Conservation (phyloP, 441 rosid genomes). For the Oxalis stricta region DNA sequence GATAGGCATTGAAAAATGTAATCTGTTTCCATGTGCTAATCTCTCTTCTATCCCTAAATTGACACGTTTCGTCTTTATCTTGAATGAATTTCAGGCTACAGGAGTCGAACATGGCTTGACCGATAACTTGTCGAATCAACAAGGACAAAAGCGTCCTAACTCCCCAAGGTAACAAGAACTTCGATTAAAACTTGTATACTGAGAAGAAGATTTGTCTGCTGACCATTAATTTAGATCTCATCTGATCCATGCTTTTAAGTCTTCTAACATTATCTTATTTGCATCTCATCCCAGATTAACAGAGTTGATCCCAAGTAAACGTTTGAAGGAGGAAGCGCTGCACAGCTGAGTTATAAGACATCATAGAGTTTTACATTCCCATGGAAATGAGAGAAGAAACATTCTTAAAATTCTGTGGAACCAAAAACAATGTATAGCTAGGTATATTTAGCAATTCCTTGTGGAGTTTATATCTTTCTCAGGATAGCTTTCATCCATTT, state of each 20-base stretch:
- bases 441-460: slow-evolving; percentile 1
- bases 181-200: background rate
- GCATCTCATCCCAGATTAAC: slow-evolving; percentile 14
- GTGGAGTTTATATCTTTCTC: no score
- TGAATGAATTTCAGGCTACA: slow-evolving; percentile 26
- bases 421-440: background rate
- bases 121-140: slow-evolving; percentile 18
- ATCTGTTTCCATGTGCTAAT: no score
- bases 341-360: no score
- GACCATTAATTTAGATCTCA: no score
- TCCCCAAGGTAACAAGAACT: slow-evolving; percentile 23
- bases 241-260: background rate
- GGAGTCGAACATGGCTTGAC: slow-evolving; percentile 21
- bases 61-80: no score
- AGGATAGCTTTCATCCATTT: no score
- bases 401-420: slow-evolving; percentile 6
- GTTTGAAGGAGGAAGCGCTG: slow-evolving; percentile 17
- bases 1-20: no score
- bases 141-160: slow-evolving; percentile 23
- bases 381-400: slow-evolving; percentile 17
- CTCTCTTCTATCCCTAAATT: no score
- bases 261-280: background rate
- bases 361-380: slow-evolving; percentile 10
- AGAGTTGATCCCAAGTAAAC: slow-evolving; percentile 18
- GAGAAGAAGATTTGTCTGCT: background rate